Conservation (phyloP, 345 rosid species). For the Arabidopsis suecica region DNA sequence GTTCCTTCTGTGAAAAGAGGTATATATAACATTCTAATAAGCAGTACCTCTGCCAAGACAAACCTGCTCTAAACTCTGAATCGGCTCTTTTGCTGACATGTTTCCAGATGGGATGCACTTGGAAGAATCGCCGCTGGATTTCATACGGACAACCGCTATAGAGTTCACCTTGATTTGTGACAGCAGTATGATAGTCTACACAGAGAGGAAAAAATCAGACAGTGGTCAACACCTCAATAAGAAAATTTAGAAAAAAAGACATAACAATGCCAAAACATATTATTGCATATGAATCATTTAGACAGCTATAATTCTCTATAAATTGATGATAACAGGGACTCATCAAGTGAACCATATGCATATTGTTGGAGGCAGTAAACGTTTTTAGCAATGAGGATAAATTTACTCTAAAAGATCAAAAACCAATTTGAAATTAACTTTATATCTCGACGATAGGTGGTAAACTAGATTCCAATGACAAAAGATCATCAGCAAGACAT, state of each 20-base stretch:
- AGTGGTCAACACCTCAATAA: slow-evolving; percentile 24
- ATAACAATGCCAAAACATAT: background rate
- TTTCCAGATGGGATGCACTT: slow-evolving; percentile 49
- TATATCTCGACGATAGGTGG: background rate
- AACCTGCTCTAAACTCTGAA: slow-evolving; percentile 80
- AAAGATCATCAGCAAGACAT: slow-evolving; percentile 15
- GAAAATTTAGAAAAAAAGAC: background rate
- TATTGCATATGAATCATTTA: slow-evolving; percentile 1
- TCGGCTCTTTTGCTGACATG: slow-evolving; percentile 43
- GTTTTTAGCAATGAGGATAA: slow-evolving; percentile 8
- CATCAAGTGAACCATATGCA: slow-evolving; percentile 6
- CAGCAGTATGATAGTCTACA: slow-evolving; percentile 68
- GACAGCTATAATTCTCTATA: background rate
- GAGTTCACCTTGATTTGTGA: slow-evolving; percentile 84
- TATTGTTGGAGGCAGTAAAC: slow-evolving; percentile 16
- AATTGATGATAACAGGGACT: background rate
- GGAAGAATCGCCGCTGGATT: slow-evolving; percentile 50
- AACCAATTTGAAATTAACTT: background rate
- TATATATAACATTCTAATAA: slow-evolving; percentile 19
- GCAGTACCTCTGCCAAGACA: slow-evolving; percentile 45
- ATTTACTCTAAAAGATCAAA: background rate
- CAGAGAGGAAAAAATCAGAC: slow-evolving; percentile 37
- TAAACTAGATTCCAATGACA: background rate
- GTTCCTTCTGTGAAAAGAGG: slow-evolving; percentile 7
- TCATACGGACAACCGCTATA: slow-evolving; percentile 76